Base-by-base conservation (phyloP, 306 rosid genomes). In the Begonia loranthoides region DNA sequence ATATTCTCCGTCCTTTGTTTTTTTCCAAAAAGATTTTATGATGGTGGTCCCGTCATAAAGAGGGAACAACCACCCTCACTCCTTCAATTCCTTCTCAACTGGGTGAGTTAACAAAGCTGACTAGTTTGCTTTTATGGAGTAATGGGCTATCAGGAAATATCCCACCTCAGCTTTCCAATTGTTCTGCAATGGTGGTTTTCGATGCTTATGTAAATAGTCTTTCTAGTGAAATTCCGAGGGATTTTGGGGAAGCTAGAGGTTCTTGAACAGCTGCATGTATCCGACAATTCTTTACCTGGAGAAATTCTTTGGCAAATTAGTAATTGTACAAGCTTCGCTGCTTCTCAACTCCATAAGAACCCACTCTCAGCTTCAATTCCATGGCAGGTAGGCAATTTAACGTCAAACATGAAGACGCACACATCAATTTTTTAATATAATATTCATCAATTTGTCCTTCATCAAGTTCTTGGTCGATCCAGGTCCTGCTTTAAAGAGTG, bases 331-430 rank as follows among this genome's bases (percentile, higher is more conserved):
- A 90, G 95, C 74, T 82, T 90, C 15, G 79, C 86, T n/a, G 79
- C 82, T 15, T 75, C 82, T 70, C 97, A 90, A 80, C 87, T 90
- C 50, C 95, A 90, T 45, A 90, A 90, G 71, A 90, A 90, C 50
- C 92, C 79, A 65, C 63, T 90, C 40, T 82, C 97, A 58, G 97
- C 95, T 58, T 60, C 67, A n/a, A 90, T 90, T 68, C 97, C 97
- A 12, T 57, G 73, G 80, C 78, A 85, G 62, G 63, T 90, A 53
- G 94, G 97, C 5, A 74, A 83, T 11, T 61, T 90, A 63, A 78
- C n/a, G n/a, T n/a, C n/a, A n/a, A n/a, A n/a, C n/a, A n/a, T n/a
- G n/a, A n/a, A n/a, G n/a, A n/a, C n/a, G n/a, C n/a, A n/a, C n/a
- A n/a, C n/a, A n/a, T n/a, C n/a, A n/a, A n/a, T n/a, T n/a, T n/a